Evolutionary conservation across 2,329 filamentous ascomycete genomes (phyloP).

Genomic region (Microcyclospora pomicola): DNA sequence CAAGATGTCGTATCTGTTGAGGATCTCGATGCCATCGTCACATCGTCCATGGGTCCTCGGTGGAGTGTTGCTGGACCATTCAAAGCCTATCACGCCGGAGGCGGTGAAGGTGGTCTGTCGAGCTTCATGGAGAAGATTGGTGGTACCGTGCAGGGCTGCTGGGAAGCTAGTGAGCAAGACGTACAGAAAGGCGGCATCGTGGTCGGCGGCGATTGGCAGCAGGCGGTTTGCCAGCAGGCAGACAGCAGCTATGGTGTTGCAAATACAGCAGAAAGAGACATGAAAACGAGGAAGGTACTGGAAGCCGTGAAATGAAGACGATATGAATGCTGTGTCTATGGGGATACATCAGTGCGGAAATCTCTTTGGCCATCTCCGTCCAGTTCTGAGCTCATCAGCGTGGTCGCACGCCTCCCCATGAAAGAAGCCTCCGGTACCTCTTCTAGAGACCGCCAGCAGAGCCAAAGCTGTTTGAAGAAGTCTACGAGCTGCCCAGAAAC

Average conservation of each 20-base stretch:
- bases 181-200: constrained; percentile 18
- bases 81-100: constrained; percentile 45
- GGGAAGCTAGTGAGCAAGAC: constrained; percentile 35
- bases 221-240: constrained; percentile 31
- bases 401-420: no score
- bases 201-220: constrained; percentile 33
- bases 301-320: constrained; percentile 19
- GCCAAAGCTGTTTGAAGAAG: background rate
- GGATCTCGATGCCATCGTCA: constrained; percentile 41
- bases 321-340: background rate
- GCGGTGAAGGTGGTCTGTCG: constrained; percentile 38
- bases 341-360: no score
- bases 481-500: constrained; percentile 1
- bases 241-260: constrained; percentile 34
- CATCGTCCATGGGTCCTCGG: constrained; percentile 38
- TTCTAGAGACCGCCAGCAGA: background rate
- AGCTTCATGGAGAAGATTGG: constrained; percentile 44
- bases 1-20: constrained; percentile 38
- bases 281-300: constrained; percentile 29
- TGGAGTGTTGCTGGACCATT: constrained; percentile 45
- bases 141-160: constrained; percentile 40
- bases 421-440: no score
- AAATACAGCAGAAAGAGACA: constrained; percentile 28
- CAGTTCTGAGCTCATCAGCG: no score
- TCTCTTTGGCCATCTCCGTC: no score